These are phyloP conservation scores for Eucalyptus cloeziana DNA, from an alignment of 345 rosid species.

Conservation along the genomic window DNA sequence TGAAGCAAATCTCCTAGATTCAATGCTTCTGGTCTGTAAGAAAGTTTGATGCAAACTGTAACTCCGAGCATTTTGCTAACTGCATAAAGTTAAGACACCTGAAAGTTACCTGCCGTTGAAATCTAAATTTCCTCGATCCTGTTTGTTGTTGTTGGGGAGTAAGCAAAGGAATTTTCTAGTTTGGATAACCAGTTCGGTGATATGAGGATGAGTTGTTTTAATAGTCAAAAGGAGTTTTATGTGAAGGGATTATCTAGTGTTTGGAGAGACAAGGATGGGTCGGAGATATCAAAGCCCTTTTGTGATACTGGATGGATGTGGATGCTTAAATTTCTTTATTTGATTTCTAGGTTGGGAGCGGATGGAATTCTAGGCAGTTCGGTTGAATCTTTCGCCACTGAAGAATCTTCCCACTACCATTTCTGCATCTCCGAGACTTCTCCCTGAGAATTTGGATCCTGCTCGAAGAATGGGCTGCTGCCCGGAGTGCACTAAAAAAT, in stretches of 20 bases:
- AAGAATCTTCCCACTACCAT: conserved; percentile 26
- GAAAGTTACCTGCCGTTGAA: background rate
- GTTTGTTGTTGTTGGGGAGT: background rate
- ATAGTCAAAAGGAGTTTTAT: background rate
- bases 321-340: background rate
- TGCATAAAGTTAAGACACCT: background rate
- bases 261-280: background rate
- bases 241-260: background rate
- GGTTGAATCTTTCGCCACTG: conserved; percentile 48
- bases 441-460: conserved; percentile 39
- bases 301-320: background rate
- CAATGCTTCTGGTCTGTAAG: background rate
- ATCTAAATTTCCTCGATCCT: background rate
- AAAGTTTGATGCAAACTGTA: background rate
- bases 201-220: background rate
- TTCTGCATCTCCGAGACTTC: conserved; percentile 11
- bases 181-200: background rate
- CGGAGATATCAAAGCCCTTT: background rate
- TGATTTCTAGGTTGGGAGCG: conserved; percentile 33
- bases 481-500: conserved; percentile 51
- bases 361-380: conserved; percentile 48
- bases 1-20: background rate
- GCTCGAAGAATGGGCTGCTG: conserved; percentile 40
- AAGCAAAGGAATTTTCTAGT: background rate
- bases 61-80: background rate